Evolutionary conservation across 202 grass and related monocot genomes (phyloP), one percentile per base, ranked within the genome.

Genomic region (Carex arenaria): DNA sequence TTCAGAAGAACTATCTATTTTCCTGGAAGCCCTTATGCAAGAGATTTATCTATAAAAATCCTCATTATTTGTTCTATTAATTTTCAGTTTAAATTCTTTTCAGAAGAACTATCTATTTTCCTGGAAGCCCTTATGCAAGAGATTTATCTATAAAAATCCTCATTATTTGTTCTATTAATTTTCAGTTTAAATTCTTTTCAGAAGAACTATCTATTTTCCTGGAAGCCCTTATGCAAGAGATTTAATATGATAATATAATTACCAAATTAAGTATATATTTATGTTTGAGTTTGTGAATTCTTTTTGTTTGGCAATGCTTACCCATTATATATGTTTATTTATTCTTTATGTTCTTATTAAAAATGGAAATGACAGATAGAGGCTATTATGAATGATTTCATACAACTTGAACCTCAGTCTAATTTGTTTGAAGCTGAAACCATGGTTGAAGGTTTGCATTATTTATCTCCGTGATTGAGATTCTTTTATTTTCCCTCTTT

Each of bases 341-440:
- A 34, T 32, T 56, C 43, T 61, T 62, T 52, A 30, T 75, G 22
- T 76, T 55, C 26, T 76, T 55, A 76, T 82, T 3, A 22, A 82
- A 51, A 55, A 10, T 82, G 63, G 62, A 38, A 73, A 67, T 78
- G 36, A 54, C 85, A 98, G 96, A 90, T 95, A 82, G 96, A 98
- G 85, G 85, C 96, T 85, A 98, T 95, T 69, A 92, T 95, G 93
- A 92, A 95, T 85, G 96, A 98, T 86, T 98, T 98, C 67, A 92
- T 98, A 84, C 89, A 98, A 75, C 75, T 95, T 69, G 88, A 98
- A 79, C 96, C 93, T 2, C 87, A 89, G 19, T 95, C 91, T 78
- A 95, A 90, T 89, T 85, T 98, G 78, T 98, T 94, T 90, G 93
- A 98, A 90, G 66, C 91, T 31, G 96, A 95, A 82, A 98, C 96